phyloP scores from a whole-genome alignment of 805 yeast genomes.

The Blastobotrys attinorum region DNA sequence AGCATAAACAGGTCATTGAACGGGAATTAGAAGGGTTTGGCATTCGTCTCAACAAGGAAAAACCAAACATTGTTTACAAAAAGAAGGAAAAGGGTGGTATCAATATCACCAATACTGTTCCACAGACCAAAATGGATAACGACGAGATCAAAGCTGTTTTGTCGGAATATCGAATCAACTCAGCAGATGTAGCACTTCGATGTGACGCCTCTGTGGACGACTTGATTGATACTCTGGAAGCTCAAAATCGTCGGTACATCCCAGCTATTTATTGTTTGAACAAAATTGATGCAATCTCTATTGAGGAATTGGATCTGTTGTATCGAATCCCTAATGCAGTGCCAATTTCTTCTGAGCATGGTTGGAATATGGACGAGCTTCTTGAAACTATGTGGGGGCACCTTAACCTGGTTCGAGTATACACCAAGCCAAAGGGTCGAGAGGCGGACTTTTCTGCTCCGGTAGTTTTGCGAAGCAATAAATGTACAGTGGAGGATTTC shows the following conservation, averaged over 20 bases:
- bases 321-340: conserved; percentile 95
- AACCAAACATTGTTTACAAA: conserved; percentile 87
- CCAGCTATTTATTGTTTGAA: conserved; percentile 93
- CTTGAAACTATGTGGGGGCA: conserved; percentile 94
- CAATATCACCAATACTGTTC: conserved; percentile 87
- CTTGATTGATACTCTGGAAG: conserved; percentile 88
- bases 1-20: conserved; percentile 89
- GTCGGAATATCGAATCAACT: conserved; percentile 89
- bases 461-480: conserved; percentile 76
- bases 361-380: conserved; percentile 95
- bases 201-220: conserved; percentile 98
- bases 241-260: conserved; percentile 81
- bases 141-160: conserved; percentile 95
- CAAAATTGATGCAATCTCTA: conserved; percentile 90
- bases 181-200: conserved; percentile 93
- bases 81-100: conserved; percentile 96
- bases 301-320: conserved; percentile 84
- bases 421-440: conserved; percentile 93
- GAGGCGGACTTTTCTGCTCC: conserved; percentile 94
- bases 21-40: conserved; percentile 97
- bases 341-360: conserved; percentile 91
- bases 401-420: conserved; percentile 84
- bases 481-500: conserved; percentile 86
- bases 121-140: conserved; percentile 80
- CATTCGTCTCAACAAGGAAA: conserved; percentile 80